phyloP scores from a whole-genome alignment of 163 green algal genomes.

The Trebouxia gelatinosa region DNA sequence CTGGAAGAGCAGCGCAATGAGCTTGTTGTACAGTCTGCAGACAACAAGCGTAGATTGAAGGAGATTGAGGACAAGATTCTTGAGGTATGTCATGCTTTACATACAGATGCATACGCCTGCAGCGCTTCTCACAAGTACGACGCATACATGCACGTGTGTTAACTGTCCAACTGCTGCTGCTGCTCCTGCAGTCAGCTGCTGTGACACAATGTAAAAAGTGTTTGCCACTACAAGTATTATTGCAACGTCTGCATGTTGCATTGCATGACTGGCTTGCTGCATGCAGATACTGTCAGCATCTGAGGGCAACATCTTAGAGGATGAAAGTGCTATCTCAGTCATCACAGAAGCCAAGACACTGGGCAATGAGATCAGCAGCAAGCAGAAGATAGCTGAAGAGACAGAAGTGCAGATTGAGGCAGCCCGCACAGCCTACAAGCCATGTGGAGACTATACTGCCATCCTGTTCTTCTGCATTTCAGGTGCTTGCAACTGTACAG shows the following conservation, averaged over 20 bases:
- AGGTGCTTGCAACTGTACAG: no score
- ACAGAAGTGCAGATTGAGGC: conserved; percentile 81
- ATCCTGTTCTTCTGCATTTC: conserved; percentile 81
- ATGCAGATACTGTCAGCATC: conserved; percentile 46
- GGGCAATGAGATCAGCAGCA: conserved; percentile 75
- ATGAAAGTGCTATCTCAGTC: conserved; percentile 74
- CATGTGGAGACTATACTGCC: conserved; percentile 70
- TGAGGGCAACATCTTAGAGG: conserved; percentile 85
- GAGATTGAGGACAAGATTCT: conserved; percentile 80
- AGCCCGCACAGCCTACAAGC: conserved; percentile 69
- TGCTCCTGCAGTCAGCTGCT: no score
- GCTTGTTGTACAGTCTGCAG: conserved; percentile 55
- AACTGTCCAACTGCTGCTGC: no score
- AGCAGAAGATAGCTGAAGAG: conserved; percentile 73
- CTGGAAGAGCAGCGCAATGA: conserved; percentile 80
- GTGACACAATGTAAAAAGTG: no score
- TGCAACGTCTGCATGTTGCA: no score
- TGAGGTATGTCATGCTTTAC: no score
- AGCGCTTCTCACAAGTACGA: no score
- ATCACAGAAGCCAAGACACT: conserved; percentile 78
- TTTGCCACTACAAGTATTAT: no score
- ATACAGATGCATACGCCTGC: no score
- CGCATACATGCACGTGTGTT: no score
- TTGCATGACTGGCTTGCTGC: background rate
- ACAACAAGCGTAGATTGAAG: conserved; percentile 82